Evolutionary conservation across 805 yeast genomes (phyloP).

Genomic region (Sugiyamaella marilandica): DNA sequence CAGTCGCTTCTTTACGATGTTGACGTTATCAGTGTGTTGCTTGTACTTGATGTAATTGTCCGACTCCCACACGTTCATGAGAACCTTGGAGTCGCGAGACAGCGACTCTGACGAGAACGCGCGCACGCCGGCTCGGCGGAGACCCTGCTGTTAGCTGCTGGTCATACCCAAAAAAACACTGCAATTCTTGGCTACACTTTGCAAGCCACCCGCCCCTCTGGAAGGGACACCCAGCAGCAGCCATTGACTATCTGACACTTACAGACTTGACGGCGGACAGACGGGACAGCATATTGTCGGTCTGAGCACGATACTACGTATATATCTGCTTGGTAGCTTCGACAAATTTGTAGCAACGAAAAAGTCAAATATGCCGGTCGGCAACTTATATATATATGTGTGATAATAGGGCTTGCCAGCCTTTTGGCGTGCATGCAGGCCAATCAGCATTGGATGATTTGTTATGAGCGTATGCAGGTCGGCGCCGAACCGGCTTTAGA

Average conservation of each 20-base stretch:
- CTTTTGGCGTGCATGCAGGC: conserved; percentile 2
- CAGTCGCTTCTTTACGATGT: conserved; percentile 75
- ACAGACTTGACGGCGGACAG: conserved; percentile 12
- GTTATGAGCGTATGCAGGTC: conserved; percentile 3
- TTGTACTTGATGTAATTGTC: conserved; percentile 88
- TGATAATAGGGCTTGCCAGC: background rate
- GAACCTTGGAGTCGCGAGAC: conserved; percentile 66
- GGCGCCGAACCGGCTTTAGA: conserved; percentile 2
- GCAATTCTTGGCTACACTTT: background rate
- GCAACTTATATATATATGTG: conserved; percentile 1
- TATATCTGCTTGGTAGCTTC: background rate
- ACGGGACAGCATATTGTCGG: conserved; percentile 10
- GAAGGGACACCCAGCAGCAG: background rate
- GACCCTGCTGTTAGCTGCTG: conserved; percentile 3
- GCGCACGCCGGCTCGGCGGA: conserved; percentile 15
- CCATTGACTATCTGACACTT: background rate
- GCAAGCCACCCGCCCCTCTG: background rate
- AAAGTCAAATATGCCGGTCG: background rate
- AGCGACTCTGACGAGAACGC: conserved; percentile 26
- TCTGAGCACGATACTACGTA: background rate
- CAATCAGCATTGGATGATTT: conserved; percentile 5
- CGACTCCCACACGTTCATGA: conserved; percentile 57
- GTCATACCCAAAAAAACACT: background rate
- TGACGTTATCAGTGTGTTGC: conserved; percentile 80
- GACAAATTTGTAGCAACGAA: background rate